phyloP scores from a whole-genome alignment of 306 rosid genomes.

The Astragalus glycyphyllos region DNA sequence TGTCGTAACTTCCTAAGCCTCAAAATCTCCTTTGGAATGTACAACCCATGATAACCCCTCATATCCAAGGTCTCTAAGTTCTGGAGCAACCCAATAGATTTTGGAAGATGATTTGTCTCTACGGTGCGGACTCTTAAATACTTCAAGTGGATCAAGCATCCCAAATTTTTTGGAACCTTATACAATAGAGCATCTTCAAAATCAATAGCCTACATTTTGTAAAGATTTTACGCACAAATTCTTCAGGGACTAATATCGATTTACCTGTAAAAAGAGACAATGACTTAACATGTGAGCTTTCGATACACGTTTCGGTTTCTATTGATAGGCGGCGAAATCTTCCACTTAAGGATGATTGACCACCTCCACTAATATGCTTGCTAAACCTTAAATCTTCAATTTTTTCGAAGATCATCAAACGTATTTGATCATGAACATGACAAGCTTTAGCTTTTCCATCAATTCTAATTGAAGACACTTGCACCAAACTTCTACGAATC shows the following conservation, averaged over 20 bases:
- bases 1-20: conserved; percentile 31
- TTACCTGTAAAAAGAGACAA: neutral
- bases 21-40: conserved; percentile 27
- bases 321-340: neutral
- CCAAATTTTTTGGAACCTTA: conserved; percentile 22
- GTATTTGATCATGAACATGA: too few relatives aligned
- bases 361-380: too few relatives aligned
- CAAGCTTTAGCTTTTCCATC: too few relatives aligned
- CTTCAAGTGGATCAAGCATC: conserved; percentile 19
- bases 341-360: neutral
- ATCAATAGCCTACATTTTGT: neutral
- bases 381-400: too few relatives aligned
- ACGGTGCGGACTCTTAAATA: conserved; percentile 27
- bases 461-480: too few relatives aligned
- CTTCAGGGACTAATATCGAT: neutral
- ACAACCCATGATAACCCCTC: too few relatives aligned
- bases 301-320: neutral
- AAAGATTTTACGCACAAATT: neutral
- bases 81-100: conserved; percentile 29
- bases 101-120: conserved; percentile 6
- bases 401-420: too few relatives aligned
- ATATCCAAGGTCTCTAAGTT: conserved; percentile 40
- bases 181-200: neutral
- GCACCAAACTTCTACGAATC: too few relatives aligned
- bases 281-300: neutral